A percentile compares a stretch with the other conserved stretches of the same genome.
Conservation (phyloP, 352 stramenopile species). For the Phytopythium oedochilum region DNA sequence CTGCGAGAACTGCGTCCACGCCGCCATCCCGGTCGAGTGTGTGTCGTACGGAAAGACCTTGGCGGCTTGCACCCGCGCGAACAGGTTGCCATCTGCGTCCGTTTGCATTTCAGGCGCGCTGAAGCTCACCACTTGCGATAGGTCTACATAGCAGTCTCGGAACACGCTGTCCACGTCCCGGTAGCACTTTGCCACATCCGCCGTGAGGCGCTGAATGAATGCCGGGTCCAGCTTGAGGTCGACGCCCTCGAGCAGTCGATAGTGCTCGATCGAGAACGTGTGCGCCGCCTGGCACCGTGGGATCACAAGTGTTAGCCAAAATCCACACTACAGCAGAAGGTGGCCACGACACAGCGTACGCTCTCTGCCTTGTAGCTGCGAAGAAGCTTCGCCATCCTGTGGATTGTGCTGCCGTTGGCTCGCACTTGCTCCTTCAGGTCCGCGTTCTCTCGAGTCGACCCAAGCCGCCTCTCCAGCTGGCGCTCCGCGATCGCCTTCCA, state of each 20-base stretch:
- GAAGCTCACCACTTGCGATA: not conserved
- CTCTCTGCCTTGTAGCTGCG: not conserved
- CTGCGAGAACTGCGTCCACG: slow-evolving; percentile 3
- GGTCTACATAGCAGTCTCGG: not conserved
- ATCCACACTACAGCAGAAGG: too few species aligned
- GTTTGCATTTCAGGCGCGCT: not conserved
- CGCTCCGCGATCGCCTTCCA: slow-evolving; percentile 1
- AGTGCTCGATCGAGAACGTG: not conserved
- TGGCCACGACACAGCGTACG: not conserved
- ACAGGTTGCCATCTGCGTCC: not conserved
- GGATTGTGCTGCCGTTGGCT: not conserved
- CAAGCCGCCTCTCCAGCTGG: not conserved
- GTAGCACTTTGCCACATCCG: not conserved
- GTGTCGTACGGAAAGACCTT: slow-evolving; percentile 1
- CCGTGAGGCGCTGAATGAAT: not conserved
- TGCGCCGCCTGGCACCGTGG: not conserved
- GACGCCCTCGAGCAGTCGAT: not conserved
- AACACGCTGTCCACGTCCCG: not conserved
- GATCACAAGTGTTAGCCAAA: too few species aligned
- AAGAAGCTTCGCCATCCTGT: not conserved
- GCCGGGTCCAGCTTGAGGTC: not conserved
- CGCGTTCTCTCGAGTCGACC: not conserved
- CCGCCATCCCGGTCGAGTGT: not conserved
- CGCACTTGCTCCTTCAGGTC: not conserved
- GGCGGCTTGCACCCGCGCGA: not conserved